Percentiles rank a stretch among this genome's conserved stretches.
Evolutionary conservation across 148 eudicot species (phyloP).

Genomic region (Rhododendron ferrugineum): DNA sequence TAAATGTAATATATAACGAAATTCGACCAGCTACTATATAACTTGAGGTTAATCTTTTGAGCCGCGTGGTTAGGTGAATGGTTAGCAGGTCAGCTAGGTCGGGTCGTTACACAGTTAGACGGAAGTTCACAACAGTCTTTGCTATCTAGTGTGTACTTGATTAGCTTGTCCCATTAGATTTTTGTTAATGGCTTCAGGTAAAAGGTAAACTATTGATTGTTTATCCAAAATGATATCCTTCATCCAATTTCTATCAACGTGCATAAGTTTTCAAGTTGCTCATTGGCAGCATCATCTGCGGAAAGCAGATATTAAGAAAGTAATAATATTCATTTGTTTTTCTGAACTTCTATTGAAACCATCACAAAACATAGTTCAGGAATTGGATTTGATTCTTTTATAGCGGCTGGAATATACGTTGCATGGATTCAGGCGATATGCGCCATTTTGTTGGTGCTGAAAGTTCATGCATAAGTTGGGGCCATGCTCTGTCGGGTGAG

Average conservation of each 20-base stretch:
- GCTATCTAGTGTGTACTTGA: background rate
- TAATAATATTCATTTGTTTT: background rate
- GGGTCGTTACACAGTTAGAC: no score
- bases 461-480: conserved; percentile 96
- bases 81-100: no score
- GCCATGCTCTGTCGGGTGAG: conserved; percentile 82
- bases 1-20: no score
- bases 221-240: background rate
- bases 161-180: background rate
- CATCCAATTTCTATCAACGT: background rate
- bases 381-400: conserved; percentile 1
- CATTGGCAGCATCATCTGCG: background rate
- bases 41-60: no score
- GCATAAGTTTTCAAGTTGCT: background rate
- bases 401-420: conserved; percentile 89
- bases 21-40: no score
- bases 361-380: background rate
- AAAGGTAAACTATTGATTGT: background rate
- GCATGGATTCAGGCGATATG: conserved; percentile 88
- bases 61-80: no score
- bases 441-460: conserved; percentile 97
- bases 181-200: background rate
- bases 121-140: no score
- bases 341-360: background rate
- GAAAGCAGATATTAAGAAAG: background rate